Evolutionary conservation across 176 grass and related monocot species (phyloP).

Genomic region (Rhynchospora breviuscula): DNA sequence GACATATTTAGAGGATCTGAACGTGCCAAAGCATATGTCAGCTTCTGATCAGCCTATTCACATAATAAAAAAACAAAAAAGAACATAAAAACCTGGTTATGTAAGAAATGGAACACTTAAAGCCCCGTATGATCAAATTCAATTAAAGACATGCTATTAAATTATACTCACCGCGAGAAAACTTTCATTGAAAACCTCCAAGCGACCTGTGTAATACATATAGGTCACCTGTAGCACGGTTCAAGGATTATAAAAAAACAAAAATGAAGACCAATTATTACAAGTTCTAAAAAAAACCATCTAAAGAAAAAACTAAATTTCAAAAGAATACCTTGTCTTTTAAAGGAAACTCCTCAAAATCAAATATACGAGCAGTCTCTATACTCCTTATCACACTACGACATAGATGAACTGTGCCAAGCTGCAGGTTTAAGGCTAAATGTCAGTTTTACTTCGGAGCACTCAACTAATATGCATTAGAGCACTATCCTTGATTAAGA

Average conservation of each 20-base stretch:
- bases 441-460: neutral
- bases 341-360: slow-evolving; percentile 92
- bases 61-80: slow-evolving; percentile 32
- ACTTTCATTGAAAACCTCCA: slow-evolving; percentile 95
- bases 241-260: too few relatives aligned
- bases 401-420: slow-evolving; percentile 95
- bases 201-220: slow-evolving; percentile 90
- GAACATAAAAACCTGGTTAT: slow-evolving; percentile 16
- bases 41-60: slow-evolving; percentile 81
- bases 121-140: neutral
- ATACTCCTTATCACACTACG: slow-evolving; percentile 94
- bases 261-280: neutral
- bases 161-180: slow-evolving; percentile 71
- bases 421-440: slow-evolving; percentile 52
- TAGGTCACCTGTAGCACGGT: slow-evolving; percentile 68
- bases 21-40: slow-evolving; percentile 76
- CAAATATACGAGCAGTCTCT: slow-evolving; percentile 89
- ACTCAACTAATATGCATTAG: neutral
- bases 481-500: neutral
- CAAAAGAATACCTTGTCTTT: slow-evolving; percentile 68
- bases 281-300: neutral
- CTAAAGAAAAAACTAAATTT: neutral
- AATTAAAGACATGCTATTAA: neutral
- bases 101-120: slow-evolving; percentile 12
- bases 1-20: slow-evolving; percentile 54